Conservation (phyloP, 2,329 filamentous ascomycete species). For the Fusarium virguliforme region DNA sequence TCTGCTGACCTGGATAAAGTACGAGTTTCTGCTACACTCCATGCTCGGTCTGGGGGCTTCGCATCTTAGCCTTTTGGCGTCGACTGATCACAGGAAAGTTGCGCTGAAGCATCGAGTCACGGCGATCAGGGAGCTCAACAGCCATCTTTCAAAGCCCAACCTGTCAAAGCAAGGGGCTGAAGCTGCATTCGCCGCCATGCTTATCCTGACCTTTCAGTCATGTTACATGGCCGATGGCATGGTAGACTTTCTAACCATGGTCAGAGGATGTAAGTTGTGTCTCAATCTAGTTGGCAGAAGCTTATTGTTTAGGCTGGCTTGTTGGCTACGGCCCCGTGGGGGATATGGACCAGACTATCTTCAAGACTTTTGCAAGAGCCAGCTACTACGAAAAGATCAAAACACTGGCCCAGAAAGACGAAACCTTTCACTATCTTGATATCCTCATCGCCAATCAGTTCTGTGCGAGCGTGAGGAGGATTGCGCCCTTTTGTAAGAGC, state of each 20-base stretch:
- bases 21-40: constrained; percentile 60
- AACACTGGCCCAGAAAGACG: constrained; percentile 37
- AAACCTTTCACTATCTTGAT: constrained; percentile 35
- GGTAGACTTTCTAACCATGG: constrained; percentile 58
- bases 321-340: constrained; percentile 45
- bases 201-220: constrained; percentile 59
- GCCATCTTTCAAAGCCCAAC: constrained; percentile 51
- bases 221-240: constrained; percentile 60
- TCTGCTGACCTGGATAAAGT: constrained; percentile 45
- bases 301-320: constrained; percentile 46
- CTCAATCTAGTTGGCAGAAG: constrained; percentile 15
- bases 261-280: constrained; percentile 55
- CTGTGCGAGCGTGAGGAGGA: constrained; percentile 48
- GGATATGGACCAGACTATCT: constrained; percentile 45
- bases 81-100: constrained; percentile 43
- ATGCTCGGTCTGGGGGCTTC: constrained; percentile 61
- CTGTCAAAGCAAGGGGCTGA: constrained; percentile 55
- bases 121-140: constrained; percentile 58
- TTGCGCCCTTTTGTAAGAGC: constrained; percentile 54
- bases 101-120: constrained; percentile 58
- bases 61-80: constrained; percentile 54
- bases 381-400: constrained; percentile 52
- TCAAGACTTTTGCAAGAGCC: constrained; percentile 49
- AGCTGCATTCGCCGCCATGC: constrained; percentile 57
- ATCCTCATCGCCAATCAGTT: constrained; percentile 49